These are phyloP conservation scores for Kondoa malvinella DNA, from an alignment of 768 basidiomycete genomes.

Conservation along the genomic window DNA sequence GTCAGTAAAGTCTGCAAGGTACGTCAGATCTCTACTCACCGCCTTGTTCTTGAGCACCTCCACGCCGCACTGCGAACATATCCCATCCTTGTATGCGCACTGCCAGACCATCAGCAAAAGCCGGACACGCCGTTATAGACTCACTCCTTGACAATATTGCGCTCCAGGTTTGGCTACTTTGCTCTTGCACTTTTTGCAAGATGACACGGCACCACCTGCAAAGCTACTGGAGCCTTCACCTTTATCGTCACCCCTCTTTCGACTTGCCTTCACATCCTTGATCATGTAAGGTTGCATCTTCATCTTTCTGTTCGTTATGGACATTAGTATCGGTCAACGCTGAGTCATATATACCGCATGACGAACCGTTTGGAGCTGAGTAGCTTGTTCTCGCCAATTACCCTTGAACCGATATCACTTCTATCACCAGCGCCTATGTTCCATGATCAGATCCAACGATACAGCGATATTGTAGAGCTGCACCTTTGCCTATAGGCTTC, in stretches of 20 bases:
- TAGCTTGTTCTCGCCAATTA: constrained; percentile 8
- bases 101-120: neutral
- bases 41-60: neutral
- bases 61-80: neutral
- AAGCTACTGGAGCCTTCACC: neutral
- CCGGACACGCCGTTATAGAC: neutral
- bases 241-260: neutral
- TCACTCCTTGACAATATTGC: constrained; percentile 3
- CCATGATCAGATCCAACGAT: neutral
- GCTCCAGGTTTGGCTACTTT: neutral
- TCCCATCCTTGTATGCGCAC: constrained; percentile 2
- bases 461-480: neutral
- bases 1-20: neutral
- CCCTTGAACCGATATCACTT: neutral
- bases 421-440: neutral
- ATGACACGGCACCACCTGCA: neutral
- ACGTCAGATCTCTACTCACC: neutral
- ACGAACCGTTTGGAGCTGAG: neutral
- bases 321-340: neutral
- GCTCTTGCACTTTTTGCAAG: neutral
- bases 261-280: neutral
- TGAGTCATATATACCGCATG: neutral
- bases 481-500: constrained; percentile 1
- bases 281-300: constrained; percentile 1
- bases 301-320: neutral